Percentiles rank a stretch among this genome's conserved stretches.
These are phyloP conservation scores for Phaffia australis DNA, from an alignment of 768 basidiomycete species.

Conservation along the genomic window DNA sequence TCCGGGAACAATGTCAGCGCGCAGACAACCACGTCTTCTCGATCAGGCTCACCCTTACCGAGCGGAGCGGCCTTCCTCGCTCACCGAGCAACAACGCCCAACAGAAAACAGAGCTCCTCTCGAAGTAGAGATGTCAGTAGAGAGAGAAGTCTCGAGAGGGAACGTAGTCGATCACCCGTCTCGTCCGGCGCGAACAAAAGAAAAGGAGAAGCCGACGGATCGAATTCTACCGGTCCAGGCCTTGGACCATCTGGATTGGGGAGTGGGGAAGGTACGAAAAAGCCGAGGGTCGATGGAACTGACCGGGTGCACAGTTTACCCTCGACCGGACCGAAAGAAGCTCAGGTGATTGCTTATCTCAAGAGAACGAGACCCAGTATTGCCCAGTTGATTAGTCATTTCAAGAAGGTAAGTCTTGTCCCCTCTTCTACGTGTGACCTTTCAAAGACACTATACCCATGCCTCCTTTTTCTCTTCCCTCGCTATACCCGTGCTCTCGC, in stretches of 20 bases:
- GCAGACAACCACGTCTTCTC: no score
- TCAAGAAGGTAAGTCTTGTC: constrained; percentile 13
- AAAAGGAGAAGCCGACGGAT: neutral
- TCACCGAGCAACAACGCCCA: constrained; percentile 19
- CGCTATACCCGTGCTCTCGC: neutral
- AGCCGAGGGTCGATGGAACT: constrained; percentile 3
- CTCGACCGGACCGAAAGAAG: neutral
- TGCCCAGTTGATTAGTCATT: constrained; percentile 21
- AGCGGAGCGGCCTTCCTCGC: constrained; percentile 23
- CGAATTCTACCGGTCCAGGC: neutral
- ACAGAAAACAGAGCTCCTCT: neutral
- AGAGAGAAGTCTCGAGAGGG: no score
- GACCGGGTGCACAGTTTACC: neutral
- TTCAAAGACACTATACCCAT: neutral
- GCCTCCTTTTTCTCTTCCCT: neutral
- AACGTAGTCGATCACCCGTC: neutral
- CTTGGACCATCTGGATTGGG: neutral
- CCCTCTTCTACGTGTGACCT: neutral
- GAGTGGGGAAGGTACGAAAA: constrained; percentile 9
- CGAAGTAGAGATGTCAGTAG: no score
- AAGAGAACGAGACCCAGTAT: constrained; percentile 7
- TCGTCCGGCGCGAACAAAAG: neutral
- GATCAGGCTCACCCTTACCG: constrained; percentile 4
- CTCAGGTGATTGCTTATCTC: constrained; percentile 12
- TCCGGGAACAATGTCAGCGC: neutral